These are phyloP conservation scores for Phytophthora pluvialis DNA, from an alignment of 352 stramenopile species.

Conservation along the genomic window DNA sequence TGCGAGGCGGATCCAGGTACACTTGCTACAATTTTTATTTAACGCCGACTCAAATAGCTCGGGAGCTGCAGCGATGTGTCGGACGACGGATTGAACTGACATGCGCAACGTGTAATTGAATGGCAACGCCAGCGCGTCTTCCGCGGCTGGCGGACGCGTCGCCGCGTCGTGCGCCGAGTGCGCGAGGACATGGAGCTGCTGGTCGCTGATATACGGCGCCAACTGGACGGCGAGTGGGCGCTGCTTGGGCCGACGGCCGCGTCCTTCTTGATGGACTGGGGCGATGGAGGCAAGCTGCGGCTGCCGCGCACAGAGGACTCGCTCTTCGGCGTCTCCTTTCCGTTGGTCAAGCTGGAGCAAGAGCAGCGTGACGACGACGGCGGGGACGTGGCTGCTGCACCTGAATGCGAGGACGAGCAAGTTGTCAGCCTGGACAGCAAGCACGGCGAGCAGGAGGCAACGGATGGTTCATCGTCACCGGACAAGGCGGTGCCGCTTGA, in stretches of 20 bases:
- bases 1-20: slow-evolving; percentile 31
- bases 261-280: slow-evolving; percentile 38
- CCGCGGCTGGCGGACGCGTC: slow-evolving; percentile 60
- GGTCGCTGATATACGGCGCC: slow-evolving; percentile 43
- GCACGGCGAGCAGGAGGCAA: slow-evolving; percentile 13
- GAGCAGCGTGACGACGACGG: slow-evolving; percentile 4
- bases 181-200: slow-evolving; percentile 50
- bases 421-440: neutral
- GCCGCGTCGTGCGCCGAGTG: slow-evolving; percentile 55
- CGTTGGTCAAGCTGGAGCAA: slow-evolving; percentile 10
- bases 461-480: slow-evolving; percentile 1
- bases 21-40: slow-evolving; percentile 7
- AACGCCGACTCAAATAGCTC: slow-evolving; percentile 6
- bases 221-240: slow-evolving; percentile 43
- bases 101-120: slow-evolving; percentile 1
- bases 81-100: slow-evolving; percentile 14
- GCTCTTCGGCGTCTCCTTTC: slow-evolving; percentile 52
- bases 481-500: slow-evolving; percentile 13
- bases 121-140: slow-evolving; percentile 43
- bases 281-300: slow-evolving; percentile 32
- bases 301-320: slow-evolving; percentile 51
- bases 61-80: slow-evolving; percentile 4
- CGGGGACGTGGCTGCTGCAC: neutral
- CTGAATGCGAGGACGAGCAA: slow-evolving; percentile 12
- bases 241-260: slow-evolving; percentile 24